Percentiles rank a stretch among this genome's conserved stretches.
These are phyloP conservation scores for Dryas drummondii DNA, from an alignment of 306 rosid genomes.

Conservation along the genomic window DNA sequence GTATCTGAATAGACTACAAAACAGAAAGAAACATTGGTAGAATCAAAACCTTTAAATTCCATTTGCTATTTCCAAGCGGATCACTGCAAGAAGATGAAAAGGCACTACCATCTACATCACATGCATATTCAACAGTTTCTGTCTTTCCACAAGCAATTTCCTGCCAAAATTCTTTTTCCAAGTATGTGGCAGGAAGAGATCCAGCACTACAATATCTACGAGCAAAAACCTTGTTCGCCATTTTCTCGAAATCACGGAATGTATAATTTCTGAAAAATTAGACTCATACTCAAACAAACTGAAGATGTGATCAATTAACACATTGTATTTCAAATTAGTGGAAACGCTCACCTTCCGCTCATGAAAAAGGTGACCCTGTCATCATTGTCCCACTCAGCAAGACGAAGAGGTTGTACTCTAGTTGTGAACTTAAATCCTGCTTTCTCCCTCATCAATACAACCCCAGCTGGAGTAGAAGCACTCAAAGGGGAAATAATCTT, in stretches of 20 bases:
- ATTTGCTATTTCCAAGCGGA: slow-evolving; percentile 87
- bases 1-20: neutral
- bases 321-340: neutral
- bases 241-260: slow-evolving; percentile 87
- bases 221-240: slow-evolving; percentile 90
- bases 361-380: slow-evolving; percentile 89
- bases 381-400: slow-evolving; percentile 94
- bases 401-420: slow-evolving; percentile 97
- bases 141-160: slow-evolving; percentile 90
- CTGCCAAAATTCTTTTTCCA: slow-evolving; percentile 97
- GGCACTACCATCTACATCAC: slow-evolving; percentile 98
- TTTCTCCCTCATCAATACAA: slow-evolving; percentile 86
- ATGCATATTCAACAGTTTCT: slow-evolving; percentile 94
- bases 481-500: slow-evolving; percentile 85
- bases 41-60: slow-evolving; percentile 91
- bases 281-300: slow-evolving; percentile 37
- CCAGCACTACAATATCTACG: slow-evolving; percentile 82
- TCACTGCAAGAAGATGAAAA: slow-evolving; percentile 84
- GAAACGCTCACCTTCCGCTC: slow-evolving; percentile 82
- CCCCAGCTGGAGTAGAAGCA: slow-evolving; percentile 96
- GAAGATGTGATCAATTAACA: slow-evolving; percentile 16
- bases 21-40: slow-evolving; percentile 20
- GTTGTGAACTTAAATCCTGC: slow-evolving; percentile 93
- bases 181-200: slow-evolving; percentile 71
- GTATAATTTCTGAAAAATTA: slow-evolving; percentile 72